Evolutionary conservation across 148 eudicot genomes (phyloP), one percentile per base, ranked within the genome.

Genomic region (Silene latifolia): DNA sequence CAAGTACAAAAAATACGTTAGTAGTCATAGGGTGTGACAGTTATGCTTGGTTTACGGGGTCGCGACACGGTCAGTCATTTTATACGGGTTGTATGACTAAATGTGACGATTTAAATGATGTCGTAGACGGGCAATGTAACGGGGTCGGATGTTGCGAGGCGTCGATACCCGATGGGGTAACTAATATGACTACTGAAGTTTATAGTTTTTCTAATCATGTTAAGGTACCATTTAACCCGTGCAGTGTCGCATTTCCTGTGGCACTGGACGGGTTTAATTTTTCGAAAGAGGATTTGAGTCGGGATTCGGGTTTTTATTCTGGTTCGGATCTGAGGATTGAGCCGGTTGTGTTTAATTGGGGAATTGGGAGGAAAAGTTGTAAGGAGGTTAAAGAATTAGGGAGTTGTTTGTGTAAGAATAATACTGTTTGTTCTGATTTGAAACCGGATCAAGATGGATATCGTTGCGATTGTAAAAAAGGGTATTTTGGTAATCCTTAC

Each of bases 141-240:
- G 82, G 78, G 15, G 4, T 63, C 4, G 82, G 82, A 0, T 79
- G 82, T 19, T 79, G 82, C 27, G 57, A 51, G 3, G 66, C 32
- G 17, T 42, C 39, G 3, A 61, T 79, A 19, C 78, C 82, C 0
- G 71, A 62, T 0, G 82, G 65, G 0, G 48, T 79, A 1, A 61
- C 53, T 0, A 25, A 39, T 10, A 53, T 79, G 53, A 11, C 25
- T 0, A 9, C 71, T 1, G 3, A 27, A 8, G 82, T 72, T 0
- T 1, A 2, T 2, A 79, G 74, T 47, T 29, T 74, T 3, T 0
- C 11, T 7, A 60, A 62, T 7, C 77, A 74, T 23, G 23, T 3
- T 7, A 0, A 15, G 1, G 73, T 70, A n/a, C 9, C n/a, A 12
- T 74, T 74, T 47, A 74, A 69, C 12, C 82, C 73, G 0, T 79